phyloP scores from a whole-genome alignment of 2,329 filamentous ascomycete genomes.

The Hymenoscyphus infarciens region DNA sequence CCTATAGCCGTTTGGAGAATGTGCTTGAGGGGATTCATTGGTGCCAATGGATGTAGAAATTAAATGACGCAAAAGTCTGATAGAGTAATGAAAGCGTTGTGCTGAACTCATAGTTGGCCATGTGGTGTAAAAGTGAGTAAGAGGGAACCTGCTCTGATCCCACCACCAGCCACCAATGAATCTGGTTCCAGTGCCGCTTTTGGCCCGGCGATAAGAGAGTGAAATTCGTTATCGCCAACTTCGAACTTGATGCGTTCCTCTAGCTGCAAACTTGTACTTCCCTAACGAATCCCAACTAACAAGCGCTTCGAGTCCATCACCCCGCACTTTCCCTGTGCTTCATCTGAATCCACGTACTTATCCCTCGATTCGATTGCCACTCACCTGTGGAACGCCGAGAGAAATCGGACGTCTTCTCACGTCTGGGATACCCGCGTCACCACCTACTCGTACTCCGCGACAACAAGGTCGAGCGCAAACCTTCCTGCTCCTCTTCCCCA shows the following conservation, averaged over 20 bases:
- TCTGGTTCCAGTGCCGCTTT: neutral
- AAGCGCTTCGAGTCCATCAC: neutral
- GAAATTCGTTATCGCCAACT: neutral
- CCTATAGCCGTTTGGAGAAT: no score
- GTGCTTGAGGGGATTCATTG: no score
- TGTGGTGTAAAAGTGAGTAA: no score
- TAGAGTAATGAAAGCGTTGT: no score
- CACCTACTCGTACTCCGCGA: neutral
- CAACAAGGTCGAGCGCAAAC: neutral
- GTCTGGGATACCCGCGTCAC: neutral
- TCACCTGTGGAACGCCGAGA: neutral
- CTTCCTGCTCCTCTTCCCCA: neutral
- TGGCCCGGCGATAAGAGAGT: conserved; percentile 9
- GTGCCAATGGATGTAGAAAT: no score
- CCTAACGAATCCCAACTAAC: neutral
- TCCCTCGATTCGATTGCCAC: neutral
- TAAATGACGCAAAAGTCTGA: no score
- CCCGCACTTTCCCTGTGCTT: neutral
- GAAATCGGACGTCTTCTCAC: neutral
- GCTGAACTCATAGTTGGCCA: no score
- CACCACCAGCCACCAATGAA: no score
- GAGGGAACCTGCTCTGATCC: neutral
- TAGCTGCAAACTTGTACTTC: neutral
- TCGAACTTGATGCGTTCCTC: neutral
- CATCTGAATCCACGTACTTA: neutral